Evolutionary conservation across 257 asterid species (phyloP).

Genomic region (Verbascum thapsus): DNA sequence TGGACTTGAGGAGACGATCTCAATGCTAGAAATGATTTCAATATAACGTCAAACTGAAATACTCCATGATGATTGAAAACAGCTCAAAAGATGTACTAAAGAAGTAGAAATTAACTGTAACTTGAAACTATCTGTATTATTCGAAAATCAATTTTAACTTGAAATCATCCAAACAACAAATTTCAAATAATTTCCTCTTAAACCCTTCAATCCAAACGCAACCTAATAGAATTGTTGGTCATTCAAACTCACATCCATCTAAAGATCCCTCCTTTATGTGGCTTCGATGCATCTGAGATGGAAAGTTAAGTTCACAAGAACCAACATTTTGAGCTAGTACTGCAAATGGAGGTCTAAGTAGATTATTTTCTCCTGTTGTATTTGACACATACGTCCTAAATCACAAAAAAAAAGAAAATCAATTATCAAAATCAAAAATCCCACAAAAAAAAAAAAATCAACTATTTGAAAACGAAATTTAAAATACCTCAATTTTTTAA

Average conservation of each 20-base stretch:
- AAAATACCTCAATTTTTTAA: slow-evolving; percentile 74
- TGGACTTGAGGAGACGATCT: no score
- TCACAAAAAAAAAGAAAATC: slow-evolving; percentile 30
- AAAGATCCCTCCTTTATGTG: slow-evolving; percentile 38
- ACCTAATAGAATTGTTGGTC: slow-evolving; percentile 14
- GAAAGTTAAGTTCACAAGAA: slow-evolving; percentile 38
- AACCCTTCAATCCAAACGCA: neutral
- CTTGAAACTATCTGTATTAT: no score
- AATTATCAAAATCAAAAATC: slow-evolving; percentile 17
- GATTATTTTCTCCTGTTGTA: slow-evolving; percentile 47
- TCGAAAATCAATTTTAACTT: no score
- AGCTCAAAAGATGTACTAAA: no score
- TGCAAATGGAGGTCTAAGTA: slow-evolving; percentile 71
- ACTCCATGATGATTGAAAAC: no score
- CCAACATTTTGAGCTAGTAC: slow-evolving; percentile 57
- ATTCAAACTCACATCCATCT: slow-evolving; percentile 44
- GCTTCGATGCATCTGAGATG: slow-evolving; percentile 37
- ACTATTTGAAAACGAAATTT: slow-evolving; percentile 18
- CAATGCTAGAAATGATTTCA: no score
- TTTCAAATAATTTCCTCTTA: no score
- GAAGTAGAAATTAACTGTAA: no score
- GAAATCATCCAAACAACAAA: no score
- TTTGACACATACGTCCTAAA: slow-evolving; percentile 50
- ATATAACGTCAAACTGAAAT: no score
- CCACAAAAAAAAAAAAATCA: no score